phyloP scores from a whole-genome alignment of 768 basidiomycete species.

The Royoungia palumana region DNA sequence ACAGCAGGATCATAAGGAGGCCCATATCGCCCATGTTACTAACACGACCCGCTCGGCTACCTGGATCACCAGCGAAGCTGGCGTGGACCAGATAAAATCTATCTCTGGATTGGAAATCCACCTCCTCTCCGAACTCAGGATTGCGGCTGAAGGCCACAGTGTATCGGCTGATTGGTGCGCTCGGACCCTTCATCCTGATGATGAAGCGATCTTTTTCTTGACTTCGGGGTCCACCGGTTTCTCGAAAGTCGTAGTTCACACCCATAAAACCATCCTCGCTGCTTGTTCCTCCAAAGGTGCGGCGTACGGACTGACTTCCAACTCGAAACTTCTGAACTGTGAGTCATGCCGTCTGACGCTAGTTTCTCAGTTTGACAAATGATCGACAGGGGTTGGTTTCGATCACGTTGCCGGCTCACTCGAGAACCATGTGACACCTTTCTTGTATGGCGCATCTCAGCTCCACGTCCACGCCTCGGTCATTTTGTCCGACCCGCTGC shows the following conservation, averaged over 20 bases:
- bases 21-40: conserved; percentile 29
- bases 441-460: conserved; percentile 29
- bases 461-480: conserved; percentile 22
- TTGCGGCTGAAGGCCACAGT: conserved; percentile 2
- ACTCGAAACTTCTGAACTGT: conserved; percentile 42
- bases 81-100: conserved; percentile 17
- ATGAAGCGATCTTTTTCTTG: conserved; percentile 34
- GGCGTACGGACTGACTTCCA: conserved; percentile 32
- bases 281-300: conserved; percentile 33
- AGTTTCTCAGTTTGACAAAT: too few relatives aligned
- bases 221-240: conserved; percentile 46
- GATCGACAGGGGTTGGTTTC: conserved; percentile 38
- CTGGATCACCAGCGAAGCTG: conserved; percentile 29
- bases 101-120: conserved; percentile 18
- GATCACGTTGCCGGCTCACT: conserved; percentile 45
- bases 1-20: conserved; percentile 30
- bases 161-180: conserved; percentile 14
- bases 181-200: conserved; percentile 21
- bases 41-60: conserved; percentile 29
- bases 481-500: conserved; percentile 24
- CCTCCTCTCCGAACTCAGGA: conserved; percentile 16
- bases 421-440: conserved; percentile 41
- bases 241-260: conserved; percentile 41
- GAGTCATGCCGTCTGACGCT: background rate
- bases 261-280: conserved; percentile 37